These are phyloP conservation scores for Erysimum cheiri DNA, from an alignment of 441 rosid genomes.

Conservation along the genomic window DNA sequence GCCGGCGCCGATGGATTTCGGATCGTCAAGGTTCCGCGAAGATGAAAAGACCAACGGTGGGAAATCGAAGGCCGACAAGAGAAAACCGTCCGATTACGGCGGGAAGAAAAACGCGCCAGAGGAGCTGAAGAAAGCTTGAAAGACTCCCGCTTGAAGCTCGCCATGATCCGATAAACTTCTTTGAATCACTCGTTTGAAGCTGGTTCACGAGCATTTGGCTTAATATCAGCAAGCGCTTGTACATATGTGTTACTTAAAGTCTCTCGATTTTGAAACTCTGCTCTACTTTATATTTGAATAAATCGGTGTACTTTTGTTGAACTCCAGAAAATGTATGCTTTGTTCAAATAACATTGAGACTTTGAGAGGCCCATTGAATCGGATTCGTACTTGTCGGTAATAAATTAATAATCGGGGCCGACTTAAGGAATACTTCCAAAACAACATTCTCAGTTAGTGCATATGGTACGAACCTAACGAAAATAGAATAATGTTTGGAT, in stretches of 20 bases:
- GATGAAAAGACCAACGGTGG: conserved; percentile 5
- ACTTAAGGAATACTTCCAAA: too few species aligned
- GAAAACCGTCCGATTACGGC: neutral
- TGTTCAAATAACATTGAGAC: too few species aligned
- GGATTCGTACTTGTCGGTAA: too few species aligned
- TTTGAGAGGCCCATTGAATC: too few species aligned
- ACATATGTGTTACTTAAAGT: neutral
- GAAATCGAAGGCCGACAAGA: neutral
- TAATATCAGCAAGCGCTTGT: neutral
- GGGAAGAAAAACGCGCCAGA: conserved; percentile 11
- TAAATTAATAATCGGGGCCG: too few species aligned
- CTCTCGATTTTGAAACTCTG: conserved; percentile 7
- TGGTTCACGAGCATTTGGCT: neutral
- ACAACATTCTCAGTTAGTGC: too few species aligned
- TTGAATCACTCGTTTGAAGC: neutral
- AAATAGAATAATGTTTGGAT: too few species aligned
- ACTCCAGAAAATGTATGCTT: too few species aligned
- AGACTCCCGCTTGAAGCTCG: neutral
- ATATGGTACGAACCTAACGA: too few species aligned
- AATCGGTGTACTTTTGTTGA: conserved; percentile 33
- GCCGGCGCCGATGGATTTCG: conserved; percentile 29
- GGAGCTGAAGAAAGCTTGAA: conserved; percentile 25
- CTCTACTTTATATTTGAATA: neutral
- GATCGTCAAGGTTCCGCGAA: conserved; percentile 34
- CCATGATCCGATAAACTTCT: neutral